Conservation (phyloP, 768 basidiomycete species). For the Suillus fuscotomentosus region DNA sequence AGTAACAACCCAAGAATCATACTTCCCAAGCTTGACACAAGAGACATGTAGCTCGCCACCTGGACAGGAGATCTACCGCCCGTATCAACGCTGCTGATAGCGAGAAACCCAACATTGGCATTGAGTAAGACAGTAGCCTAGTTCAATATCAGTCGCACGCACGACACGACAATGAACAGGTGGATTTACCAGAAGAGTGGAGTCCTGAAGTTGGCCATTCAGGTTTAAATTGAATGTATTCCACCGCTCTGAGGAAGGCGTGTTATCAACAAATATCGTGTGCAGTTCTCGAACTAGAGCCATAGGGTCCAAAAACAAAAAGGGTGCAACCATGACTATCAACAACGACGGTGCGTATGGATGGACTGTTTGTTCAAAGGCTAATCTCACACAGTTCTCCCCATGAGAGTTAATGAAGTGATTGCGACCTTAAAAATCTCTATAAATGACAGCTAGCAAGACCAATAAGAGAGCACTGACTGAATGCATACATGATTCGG, state of each 20-base stretch:
- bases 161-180: not conserved
- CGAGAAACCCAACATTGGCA: slow-evolving; percentile 53
- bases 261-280: slow-evolving; percentile 47
- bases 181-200: slow-evolving; percentile 48
- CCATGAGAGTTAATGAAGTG: slow-evolving; percentile 43
- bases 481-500: slow-evolving; percentile 30
- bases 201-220: slow-evolving; percentile 49
- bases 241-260: slow-evolving; percentile 43
- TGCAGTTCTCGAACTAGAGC: slow-evolving; percentile 44
- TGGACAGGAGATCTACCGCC: slow-evolving; percentile 26
- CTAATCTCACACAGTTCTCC: slow-evolving; percentile 42
- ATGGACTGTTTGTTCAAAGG: slow-evolving; percentile 33
- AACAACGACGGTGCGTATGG: slow-evolving; percentile 31
- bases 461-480: slow-evolving; percentile 14
- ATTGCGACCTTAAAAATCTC: slow-evolving; percentile 24
- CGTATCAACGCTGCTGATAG: slow-evolving; percentile 41
- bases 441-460: not conserved
- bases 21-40: slow-evolving; percentile 33
- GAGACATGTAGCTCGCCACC: slow-evolving; percentile 39
- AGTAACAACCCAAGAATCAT: slow-evolving; percentile 37
- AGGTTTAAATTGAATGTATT: slow-evolving; percentile 41
- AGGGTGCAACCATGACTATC: slow-evolving; percentile 36
- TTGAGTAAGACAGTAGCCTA: slow-evolving; percentile 51
- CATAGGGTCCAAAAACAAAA: slow-evolving; percentile 52
- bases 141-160: not conserved